phyloP scores from a whole-genome alignment of 2,329 filamentous ascomycete genomes.

The Meredithiella fracta region DNA sequence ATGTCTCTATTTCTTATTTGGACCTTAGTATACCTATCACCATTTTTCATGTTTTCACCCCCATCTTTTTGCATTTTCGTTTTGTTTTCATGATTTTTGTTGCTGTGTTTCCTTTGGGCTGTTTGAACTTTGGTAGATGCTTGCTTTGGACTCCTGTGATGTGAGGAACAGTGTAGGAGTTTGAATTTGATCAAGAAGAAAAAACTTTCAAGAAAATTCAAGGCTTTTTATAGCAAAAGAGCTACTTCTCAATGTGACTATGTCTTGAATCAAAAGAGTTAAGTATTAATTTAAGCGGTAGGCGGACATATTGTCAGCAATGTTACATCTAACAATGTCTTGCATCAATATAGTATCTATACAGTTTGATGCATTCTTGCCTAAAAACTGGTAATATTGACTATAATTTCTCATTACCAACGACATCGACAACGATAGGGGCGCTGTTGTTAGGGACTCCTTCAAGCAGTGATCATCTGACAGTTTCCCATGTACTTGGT shows the following conservation, averaged over 20 bases:
- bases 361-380: too few relatives aligned
- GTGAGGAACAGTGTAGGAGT: not conserved
- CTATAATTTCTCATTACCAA: too few relatives aligned
- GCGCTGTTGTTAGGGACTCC: too few relatives aligned
- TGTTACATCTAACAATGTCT: too few relatives aligned
- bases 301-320: too few relatives aligned
- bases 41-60: not conserved
- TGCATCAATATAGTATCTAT: too few relatives aligned
- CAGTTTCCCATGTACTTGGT: too few relatives aligned
- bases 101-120: not conserved
- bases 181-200: not conserved
- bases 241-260: not conserved
- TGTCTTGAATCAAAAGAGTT: not conserved
- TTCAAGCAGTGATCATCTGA: too few relatives aligned
- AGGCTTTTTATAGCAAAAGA: not conserved
- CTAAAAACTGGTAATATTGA: too few relatives aligned
- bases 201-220: not conserved
- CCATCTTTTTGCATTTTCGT: not conserved
- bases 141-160: not conserved
- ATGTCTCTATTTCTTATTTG: not conserved
- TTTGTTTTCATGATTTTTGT: not conserved
- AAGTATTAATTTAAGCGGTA: too few relatives aligned
- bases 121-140: not conserved
- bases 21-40: not conserved
- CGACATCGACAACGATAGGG: too few relatives aligned